Base-by-base conservation (phyloP, 1,284 basidiomycete species). In the Irpex sp. region DNA sequence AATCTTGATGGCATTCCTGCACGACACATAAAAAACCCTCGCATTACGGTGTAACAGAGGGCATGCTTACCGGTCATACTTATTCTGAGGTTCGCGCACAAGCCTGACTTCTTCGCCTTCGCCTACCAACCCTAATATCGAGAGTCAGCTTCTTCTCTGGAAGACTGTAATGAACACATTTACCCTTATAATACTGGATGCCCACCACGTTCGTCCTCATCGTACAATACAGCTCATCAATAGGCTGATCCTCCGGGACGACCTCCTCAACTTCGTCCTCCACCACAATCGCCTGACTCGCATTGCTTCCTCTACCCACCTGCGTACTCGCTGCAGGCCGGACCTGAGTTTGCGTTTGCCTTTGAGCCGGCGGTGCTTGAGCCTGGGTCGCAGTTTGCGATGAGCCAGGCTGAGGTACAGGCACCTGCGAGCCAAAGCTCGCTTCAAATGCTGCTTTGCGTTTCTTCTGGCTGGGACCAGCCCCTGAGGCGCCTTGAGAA, bases 101-200 rank as follows among this genome's bases (percentile, higher is more conserved):
- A 94, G 78, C 52, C 80, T 74, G n/a, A 94, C 92, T 72, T 91
- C 82, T 72, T 94, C 91, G 52, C 87, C 90, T 1, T 81, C 72
- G 3, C 87, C 90, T 45, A 93, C 93, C 58, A 94, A 69, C 45
- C 91, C 91, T 84, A 51, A 61, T 45, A 60, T 16, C 58, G 49
- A 42, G 58, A 14, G 51, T 49, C n/a, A 58, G 28, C 14, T 37
- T 9, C 48, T 2, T 9, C 9, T 21, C 48, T 3, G 4, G 4
- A 51, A 14, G 28, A 16, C 8, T 10, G 54, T 23, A 23, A 28
- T 16, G 5, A 35, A 52, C 37, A 51, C 45, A 14, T 64, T 6
- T 57, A 84, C 89, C 89, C 69, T 78, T 78, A 68, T 94, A 94
- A 70, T 94, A 91, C 69, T 92, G 90, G 10, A 94, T 77, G 0